A percentile compares a stretch with the other conserved stretches of the same genome.
These are phyloP conservation scores for Diaporthe nobilis DNA, from an alignment of 2,329 filamentous ascomycete genomes.

Conservation along the genomic window DNA sequence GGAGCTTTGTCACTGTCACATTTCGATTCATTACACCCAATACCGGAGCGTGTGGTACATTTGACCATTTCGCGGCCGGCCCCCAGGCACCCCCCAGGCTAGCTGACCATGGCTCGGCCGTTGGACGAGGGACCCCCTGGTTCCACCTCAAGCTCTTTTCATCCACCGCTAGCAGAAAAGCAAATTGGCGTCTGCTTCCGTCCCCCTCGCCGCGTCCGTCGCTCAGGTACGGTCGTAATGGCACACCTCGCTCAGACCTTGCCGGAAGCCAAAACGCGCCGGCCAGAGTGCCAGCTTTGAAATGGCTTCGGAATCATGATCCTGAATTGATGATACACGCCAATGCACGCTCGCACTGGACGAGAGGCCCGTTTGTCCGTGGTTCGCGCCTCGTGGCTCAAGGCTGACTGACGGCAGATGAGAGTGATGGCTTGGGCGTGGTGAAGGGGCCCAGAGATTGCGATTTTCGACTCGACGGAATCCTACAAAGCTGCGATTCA, in stretches of 20 bases:
- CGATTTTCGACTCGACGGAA: constrained; percentile 17
- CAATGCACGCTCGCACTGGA: constrained; percentile 21
- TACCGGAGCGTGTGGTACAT: neutral
- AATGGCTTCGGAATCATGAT: constrained; percentile 9
- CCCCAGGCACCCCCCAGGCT: neutral
- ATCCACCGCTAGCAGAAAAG: constrained; percentile 26
- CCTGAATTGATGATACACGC: constrained; percentile 20
- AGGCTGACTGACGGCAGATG: neutral
- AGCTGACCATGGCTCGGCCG: constrained; percentile 31
- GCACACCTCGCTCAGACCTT: constrained; percentile 23
- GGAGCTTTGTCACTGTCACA: constrained; percentile 27
- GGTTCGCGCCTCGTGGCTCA: neutral
- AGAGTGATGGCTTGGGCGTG: neutral
- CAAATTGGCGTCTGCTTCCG: constrained; percentile 28
- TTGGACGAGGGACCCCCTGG: constrained; percentile 22
- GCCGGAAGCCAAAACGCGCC: constrained; percentile 24
- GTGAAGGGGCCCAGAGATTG: constrained; percentile 25
- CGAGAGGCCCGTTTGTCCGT: neutral
- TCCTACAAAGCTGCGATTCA: constrained; percentile 6
- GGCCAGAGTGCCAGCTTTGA: constrained; percentile 11
- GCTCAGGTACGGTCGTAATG: constrained; percentile 5
- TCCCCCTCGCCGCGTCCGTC: constrained; percentile 16
- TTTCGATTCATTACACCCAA: neutral
- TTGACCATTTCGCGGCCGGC: neutral
- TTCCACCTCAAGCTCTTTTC: constrained; percentile 21